Evolutionary conservation across 768 basidiomycete genomes (phyloP).

Genomic region (Podaxis rugospora): DNA sequence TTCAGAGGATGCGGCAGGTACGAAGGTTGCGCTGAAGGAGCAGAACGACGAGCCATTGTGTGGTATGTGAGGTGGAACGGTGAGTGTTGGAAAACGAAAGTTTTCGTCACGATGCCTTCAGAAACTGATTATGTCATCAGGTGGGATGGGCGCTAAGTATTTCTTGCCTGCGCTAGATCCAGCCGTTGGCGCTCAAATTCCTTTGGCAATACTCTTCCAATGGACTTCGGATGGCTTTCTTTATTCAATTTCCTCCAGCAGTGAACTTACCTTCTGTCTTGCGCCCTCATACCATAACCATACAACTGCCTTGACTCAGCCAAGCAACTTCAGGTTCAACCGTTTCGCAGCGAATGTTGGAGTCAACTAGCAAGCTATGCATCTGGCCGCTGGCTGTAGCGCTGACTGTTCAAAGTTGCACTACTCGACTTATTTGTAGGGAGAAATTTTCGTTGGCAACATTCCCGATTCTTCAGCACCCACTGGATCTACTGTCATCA

Average conservation of each 20-base stretch:
- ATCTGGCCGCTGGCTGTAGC: too few species aligned
- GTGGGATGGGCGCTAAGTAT: too few species aligned
- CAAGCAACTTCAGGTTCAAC: too few species aligned
- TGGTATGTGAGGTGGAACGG: slow-evolving; percentile 9
- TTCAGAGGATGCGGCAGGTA: slow-evolving; percentile 48
- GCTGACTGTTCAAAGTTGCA: neutral
- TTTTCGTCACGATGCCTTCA: slow-evolving; percentile 1
- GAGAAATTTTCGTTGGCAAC: neutral
- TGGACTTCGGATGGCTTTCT: too few species aligned
- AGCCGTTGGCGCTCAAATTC: neutral
- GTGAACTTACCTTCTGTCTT: too few species aligned
- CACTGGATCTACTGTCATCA: neutral
- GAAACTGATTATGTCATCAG: slow-evolving; percentile 1
- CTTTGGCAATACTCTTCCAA: too few species aligned
- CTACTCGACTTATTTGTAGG: neutral
- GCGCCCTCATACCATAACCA: too few species aligned
- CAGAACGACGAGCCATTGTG: slow-evolving; percentile 65
- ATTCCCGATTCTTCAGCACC: neutral
- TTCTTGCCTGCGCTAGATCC: neutral
- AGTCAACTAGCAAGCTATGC: too few species aligned
- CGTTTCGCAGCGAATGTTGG: too few species aligned
- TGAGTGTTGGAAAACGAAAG: slow-evolving; percentile 4
- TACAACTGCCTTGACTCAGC: too few species aligned
- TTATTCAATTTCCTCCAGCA: too few species aligned
- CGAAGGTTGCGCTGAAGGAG: slow-evolving; percentile 48